phyloP scores from a whole-genome alignment of 2,329 filamentous ascomycete species.

The Cercospora beticola region DNA sequence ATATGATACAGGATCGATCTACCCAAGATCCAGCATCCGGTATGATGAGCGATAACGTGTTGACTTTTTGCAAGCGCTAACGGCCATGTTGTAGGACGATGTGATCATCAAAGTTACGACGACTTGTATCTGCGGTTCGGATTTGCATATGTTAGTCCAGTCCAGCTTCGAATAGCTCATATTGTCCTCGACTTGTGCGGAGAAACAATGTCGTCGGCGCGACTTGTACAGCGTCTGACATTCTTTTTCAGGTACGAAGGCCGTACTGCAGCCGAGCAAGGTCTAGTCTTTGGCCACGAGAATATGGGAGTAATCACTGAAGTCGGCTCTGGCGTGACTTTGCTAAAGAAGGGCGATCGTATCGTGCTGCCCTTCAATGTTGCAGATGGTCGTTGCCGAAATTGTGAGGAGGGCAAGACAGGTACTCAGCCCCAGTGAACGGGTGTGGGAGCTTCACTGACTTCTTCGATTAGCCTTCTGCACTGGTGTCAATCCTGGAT shows the following conservation, averaged over 20 bases:
- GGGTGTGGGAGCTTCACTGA: neutral
- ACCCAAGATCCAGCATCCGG: constrained; percentile 60
- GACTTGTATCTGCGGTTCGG: constrained; percentile 46
- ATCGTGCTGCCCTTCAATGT: constrained; percentile 67
- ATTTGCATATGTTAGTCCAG: constrained; percentile 36
- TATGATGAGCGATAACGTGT: neutral
- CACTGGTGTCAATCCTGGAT: constrained; percentile 61
- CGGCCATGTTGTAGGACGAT: constrained; percentile 50
- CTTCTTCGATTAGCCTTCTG: constrained; percentile 53
- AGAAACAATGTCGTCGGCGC: constrained; percentile 27
- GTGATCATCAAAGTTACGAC: constrained; percentile 66
- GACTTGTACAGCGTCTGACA: constrained; percentile 18
- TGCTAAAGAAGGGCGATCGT: constrained; percentile 62
- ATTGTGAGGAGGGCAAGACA: constrained; percentile 64
- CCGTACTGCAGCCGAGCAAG: constrained; percentile 60
- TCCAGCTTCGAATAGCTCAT: neutral
- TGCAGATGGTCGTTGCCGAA: constrained; percentile 61
- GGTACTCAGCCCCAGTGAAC: neutral
- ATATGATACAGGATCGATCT: neutral
- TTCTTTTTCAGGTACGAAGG: constrained; percentile 54
- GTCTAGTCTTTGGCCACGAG: constrained; percentile 52
- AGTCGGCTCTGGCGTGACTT: constrained; percentile 59
- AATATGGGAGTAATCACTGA: constrained; percentile 41
- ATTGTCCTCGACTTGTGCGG: constrained; percentile 54
- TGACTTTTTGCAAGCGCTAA: neutral